Base-by-base conservation (phyloP, 192 early-diverging fungal species). In the Borealophlyctis nickersoniae region DNA sequence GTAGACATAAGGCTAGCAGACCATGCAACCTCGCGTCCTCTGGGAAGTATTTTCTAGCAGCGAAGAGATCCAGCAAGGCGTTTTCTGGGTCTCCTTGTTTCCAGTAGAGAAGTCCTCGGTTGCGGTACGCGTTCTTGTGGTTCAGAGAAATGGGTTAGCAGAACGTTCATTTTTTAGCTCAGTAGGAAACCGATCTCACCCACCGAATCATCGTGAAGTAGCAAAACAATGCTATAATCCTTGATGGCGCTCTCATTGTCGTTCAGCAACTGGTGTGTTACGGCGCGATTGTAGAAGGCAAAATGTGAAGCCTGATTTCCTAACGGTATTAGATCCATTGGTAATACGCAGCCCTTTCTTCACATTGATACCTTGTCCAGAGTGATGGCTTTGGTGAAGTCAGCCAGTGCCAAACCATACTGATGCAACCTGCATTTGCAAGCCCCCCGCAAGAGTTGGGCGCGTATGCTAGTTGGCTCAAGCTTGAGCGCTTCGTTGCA, bases 101-200 rank as follows among this genome's bases (percentile, higher is more conserved):
- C 82, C 82, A 84, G 66, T 84, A 84, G 22, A 84, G 60, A 1
- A 84, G 62, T 3, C 77, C 82, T 11, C 82, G 67, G 51, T 84
- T 78, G 27, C 77, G 57, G 61, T 80, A 84, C 11, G 82, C 80
- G 62, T 81, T 81, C 82, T 84, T 26, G 56, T 29, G 7, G 39
- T 13, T 13, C 39, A 45, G 39, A 45, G 7, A 7, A 45, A 45
- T 45, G n/a, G n/a, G n/a, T n/a, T n/a, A n/a, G n/a, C n/a, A n/a
- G n/a, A n/a, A n/a, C n/a, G n/a, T n/a, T 55, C 31, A 16, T 55
- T n/a, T 55, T 55, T 55, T n/a, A 48, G 9, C 11, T 48, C 39
- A 53, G 52, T 24, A 24, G 16, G 52, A 23, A 53, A 27, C 7
- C 9, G n/a, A n/a, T n/a, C n/a, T n/a, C n/a, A n/a, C 57, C 4